Evolutionary conservation across 2,329 filamentous ascomycete species (phyloP), one percentile per base, ranked within the genome.

Genomic region (Didymella exigua): DNA sequence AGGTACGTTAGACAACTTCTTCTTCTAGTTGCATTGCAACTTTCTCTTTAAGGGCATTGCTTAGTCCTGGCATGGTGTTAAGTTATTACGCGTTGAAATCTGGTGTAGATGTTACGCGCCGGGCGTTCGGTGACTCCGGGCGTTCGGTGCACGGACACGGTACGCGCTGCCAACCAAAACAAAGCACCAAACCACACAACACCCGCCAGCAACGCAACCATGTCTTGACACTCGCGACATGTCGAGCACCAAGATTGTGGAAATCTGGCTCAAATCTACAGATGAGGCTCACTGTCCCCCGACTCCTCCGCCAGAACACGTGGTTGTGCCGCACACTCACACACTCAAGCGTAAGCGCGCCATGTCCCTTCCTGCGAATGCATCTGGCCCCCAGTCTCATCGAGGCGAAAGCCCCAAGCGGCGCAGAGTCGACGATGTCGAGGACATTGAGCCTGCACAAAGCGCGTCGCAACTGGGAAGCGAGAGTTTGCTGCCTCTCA

Each of bases 381-480:
- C 40, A 38, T 55, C 31, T 14, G 31, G n/a, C n/a, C n/a, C n/a
- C 31, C n/a, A 31, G 48, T 56, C 52, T 38, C 41, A 60, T 23
- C 49, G 55, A n/a, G 55, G 49, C 46, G 34, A 50, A 14, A 60
- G 60, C 46, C 56, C 54, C 29, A 59, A 61, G 29, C 50, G 58
- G 44, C 45, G 36, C 51, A 59, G 58, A 51, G 49, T 49, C 33
- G 41, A 58, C n/a, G 26, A 58, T 52, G 18, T 21, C 6, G 43
- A 63, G 54, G 44, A 58, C 24, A 37, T 63, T 45, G 42, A 56
- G 40, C 58, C 53, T 38, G 44, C 49, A 18, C 54, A 59, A 34
- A 63, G 56, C 49, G 58, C 42, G 43, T 63, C 56, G 40, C 60
- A 63, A 46, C 27, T 61, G 5, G 50, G 55, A 49, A 52, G 53